phyloP scores from a whole-genome alignment of 116 monocot genomes.

The Papilionanthe hybrid region DNA sequence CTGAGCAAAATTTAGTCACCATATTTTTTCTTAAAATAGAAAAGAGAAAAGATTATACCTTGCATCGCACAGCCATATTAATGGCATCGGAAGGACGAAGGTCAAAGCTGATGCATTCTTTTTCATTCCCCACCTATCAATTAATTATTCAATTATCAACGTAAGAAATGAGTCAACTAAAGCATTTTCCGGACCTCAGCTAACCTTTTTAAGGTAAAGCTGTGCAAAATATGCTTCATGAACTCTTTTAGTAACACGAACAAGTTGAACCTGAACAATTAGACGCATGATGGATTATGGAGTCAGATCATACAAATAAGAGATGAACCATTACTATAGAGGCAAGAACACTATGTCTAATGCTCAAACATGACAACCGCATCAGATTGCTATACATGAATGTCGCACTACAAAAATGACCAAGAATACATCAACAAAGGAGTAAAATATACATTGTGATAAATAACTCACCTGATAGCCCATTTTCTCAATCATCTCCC shows the following conservation, averaged over 20 bases:
- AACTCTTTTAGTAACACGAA: slow-evolving; percentile 84
- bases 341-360: background rate
- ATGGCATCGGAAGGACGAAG: slow-evolving; percentile 96
- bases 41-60: slow-evolving; percentile 35
- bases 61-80: slow-evolving; percentile 87
- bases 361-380: background rate
- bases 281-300: background rate
- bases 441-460: background rate
- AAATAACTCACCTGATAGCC: slow-evolving; percentile 70
- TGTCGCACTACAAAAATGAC: background rate
- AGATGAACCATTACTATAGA: no score
- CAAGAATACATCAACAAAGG: background rate
- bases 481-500: slow-evolving; percentile 96
- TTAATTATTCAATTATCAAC: background rate
- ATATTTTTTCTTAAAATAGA: background rate
- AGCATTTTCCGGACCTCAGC: background rate
- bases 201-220: slow-evolving; percentile 79
- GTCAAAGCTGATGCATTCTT: slow-evolving; percentile 56
- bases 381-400: background rate
- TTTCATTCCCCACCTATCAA: slow-evolving; percentile 51
- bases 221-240: slow-evolving; percentile 90
- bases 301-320: background rate
- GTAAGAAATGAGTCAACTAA: background rate
- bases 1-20: no score
- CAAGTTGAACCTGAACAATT: slow-evolving; percentile 32